Conservation (phyloP, 192 early-diverging fungal species). For the Chytriomyces confervae region DNA sequence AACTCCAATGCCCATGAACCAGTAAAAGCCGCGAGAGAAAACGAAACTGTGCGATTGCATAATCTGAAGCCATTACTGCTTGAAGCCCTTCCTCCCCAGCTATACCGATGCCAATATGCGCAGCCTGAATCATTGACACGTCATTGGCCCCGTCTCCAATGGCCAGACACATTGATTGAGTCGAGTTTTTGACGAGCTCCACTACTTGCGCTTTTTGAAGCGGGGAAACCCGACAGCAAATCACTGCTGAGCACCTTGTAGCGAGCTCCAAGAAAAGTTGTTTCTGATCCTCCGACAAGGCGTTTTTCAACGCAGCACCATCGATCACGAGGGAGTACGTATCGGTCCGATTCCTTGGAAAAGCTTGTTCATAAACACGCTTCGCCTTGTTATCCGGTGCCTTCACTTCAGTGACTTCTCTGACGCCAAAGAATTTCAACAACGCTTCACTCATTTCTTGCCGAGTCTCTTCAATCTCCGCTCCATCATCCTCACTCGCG, state of each 20-base stretch:
- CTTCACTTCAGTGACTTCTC: background rate
- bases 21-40: conserved; percentile 82
- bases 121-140: conserved; percentile 98
- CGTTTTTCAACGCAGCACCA: conserved; percentile 83
- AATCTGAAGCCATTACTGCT: conserved; percentile 91
- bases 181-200: conserved; percentile 76
- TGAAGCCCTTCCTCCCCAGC: conserved; percentile 94
- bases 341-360: conserved; percentile 16
- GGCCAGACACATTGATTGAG: conserved; percentile 85
- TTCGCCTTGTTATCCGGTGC: background rate
- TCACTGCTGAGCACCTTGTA: conserved; percentile 81
- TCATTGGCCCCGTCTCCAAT: conserved; percentile 99
- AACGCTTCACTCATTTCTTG: conserved; percentile 74
- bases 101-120: conserved; percentile 93
- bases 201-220: conserved; percentile 96
- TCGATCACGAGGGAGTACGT: conserved; percentile 83
- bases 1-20: conserved; percentile 95
- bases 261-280: conserved; percentile 73
- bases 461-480: conserved; percentile 61
- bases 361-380: background rate
- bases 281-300: conserved; percentile 65
- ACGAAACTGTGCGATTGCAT: conserved; percentile 90
- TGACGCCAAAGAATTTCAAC: conserved; percentile 57
- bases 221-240: conserved; percentile 96
- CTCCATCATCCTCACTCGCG: conserved; percentile 16